Evolutionary conservation across 495 filamentous ascomycete genomes (phyloP).

Genomic region (Tuber melanosporum): DNA sequence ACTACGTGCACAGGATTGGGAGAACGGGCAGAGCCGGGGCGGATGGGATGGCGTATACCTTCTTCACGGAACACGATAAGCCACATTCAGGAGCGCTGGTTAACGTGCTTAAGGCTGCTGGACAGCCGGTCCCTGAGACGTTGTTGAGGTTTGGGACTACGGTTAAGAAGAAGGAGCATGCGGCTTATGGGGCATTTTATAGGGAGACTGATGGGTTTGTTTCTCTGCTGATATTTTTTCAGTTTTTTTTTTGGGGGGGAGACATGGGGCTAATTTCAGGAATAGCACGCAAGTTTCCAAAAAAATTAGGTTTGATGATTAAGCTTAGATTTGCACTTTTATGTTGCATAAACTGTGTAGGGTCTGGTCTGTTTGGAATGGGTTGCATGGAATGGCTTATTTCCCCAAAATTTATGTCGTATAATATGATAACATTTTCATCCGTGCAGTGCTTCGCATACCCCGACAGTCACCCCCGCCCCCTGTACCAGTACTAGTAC

Average conservation of each 20-base stretch:
- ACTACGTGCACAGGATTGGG: conserved; percentile 96
- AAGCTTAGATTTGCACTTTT: conserved; percentile 10
- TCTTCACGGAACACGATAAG: conserved; percentile 95
- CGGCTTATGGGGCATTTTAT: conserved; percentile 85
- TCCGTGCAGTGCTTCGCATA: too few relatives aligned
- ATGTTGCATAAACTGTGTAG: background rate
- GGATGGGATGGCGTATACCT: conserved; percentile 79
- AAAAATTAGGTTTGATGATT: conserved; percentile 88
- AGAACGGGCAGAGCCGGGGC: conserved; percentile 89
- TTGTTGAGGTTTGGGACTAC: conserved; percentile 93
- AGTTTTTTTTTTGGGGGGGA: background rate
- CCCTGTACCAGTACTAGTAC: background rate
- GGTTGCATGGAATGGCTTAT: background rate
- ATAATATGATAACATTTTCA: background rate
- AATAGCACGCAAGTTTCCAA: conserved; percentile 72
- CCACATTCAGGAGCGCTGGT: conserved; percentile 52
- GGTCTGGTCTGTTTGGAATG: background rate
- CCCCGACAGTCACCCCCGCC: too few relatives aligned
- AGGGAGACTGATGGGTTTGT: conserved; percentile 54
- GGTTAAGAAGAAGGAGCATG: conserved; percentile 96
- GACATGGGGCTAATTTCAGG: conserved; percentile 17
- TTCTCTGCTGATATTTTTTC: background rate
- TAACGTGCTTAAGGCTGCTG: conserved; percentile 84
- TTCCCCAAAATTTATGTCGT: background rate
- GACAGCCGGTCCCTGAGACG: conserved; percentile 77